Base-by-base conservation (phyloP, 1,284 basidiomycete species). In the Irpex rosettiformis region DNA sequence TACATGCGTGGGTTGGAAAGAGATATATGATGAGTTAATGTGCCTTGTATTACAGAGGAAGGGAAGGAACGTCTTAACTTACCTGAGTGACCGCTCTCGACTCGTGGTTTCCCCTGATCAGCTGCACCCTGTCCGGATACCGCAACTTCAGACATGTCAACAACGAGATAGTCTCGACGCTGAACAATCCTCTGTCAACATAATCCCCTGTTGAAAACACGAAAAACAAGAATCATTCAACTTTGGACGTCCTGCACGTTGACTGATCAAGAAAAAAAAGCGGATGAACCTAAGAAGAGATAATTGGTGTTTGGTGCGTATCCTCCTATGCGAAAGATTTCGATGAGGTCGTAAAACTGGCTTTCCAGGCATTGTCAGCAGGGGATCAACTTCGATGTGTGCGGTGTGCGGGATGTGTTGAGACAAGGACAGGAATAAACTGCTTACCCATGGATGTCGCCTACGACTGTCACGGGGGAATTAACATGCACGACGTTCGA, bases 281-380 rank as follows among this genome's bases (percentile, higher is more conserved):
- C 30, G 27, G 55, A 79, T 88, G 65, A 68, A 94, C 94, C 95
- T 37, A 98, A 85, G 72, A 98, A 98, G 63, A 99, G 85, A 75
- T 99, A 99, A 73, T 99, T 99, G 30, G 96, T 99, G 69, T 96
- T 83, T 2, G 96, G 96, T 2, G 94, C 93, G 68, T 94, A 94
- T 40, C 96, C 96, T 52, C 97, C 96, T 82, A 99, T 99, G 54
- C 96, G 85, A 70, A 99, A 99, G 72, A 99, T 98, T 77, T 99
- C 96, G 71, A 99, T 92, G 66, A 99, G 83, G 79, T 99, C 97
- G 79, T 99, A 97, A 77, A 99, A 99, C 83, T 99, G 96, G 61
- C 94, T 96, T 82, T 51, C 48, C 10, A 25, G 24, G 5, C 18
- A 67, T 59, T 10, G 13, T 51, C 48, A 51, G 43, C n/a, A n/a